A percentile compares a stretch with the other conserved stretches of the same genome.
These are phyloP conservation scores for Picochlorum sp. DNA, from an alignment of 139 green algal genomes.

Conservation along the genomic window DNA sequence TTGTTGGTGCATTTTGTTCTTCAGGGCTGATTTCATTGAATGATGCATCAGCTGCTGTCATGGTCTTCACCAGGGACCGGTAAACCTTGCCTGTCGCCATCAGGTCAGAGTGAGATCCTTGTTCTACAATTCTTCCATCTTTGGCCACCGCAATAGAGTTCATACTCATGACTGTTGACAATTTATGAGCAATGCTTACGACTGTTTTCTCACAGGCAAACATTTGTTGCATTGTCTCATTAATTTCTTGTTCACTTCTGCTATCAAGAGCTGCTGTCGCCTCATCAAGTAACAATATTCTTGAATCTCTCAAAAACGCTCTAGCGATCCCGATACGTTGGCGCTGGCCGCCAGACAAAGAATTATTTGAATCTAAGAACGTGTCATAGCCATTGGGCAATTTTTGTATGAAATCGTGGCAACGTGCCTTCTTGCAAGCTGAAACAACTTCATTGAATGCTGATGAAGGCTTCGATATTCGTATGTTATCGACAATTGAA, in stretches of 20 bases:
- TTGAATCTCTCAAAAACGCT: slow-evolving; percentile 57
- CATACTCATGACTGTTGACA: slow-evolving; percentile 55
- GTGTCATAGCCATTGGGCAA: slow-evolving; percentile 36
- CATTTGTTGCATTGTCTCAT: slow-evolving; percentile 32
- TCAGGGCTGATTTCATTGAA: background rate
- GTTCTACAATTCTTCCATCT: slow-evolving; percentile 32
- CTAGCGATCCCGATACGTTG: slow-evolving; percentile 73
- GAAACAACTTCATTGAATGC: slow-evolving; percentile 30
- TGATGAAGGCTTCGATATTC: slow-evolving; percentile 42
- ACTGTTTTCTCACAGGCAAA: slow-evolving; percentile 41
- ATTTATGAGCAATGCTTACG: slow-evolving; percentile 56
- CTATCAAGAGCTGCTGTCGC: slow-evolving; percentile 76
- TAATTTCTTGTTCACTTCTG: slow-evolving; percentile 48
- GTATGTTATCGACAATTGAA: slow-evolving; percentile 82
- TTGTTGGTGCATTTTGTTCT: background rate
- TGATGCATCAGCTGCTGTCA: background rate
- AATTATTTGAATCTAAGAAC: slow-evolving; percentile 23
- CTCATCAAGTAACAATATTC: slow-evolving; percentile 88
- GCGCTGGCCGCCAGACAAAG: slow-evolving; percentile 64
- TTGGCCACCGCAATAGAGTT: slow-evolving; percentile 53
- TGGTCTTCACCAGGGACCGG: slow-evolving; percentile 27
- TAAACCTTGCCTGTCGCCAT: slow-evolving; percentile 27
- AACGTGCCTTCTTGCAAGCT: slow-evolving; percentile 50
- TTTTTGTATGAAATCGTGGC: slow-evolving; percentile 56
- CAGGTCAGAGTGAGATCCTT: slow-evolving; percentile 43